Evolutionary conservation across 495 filamentous ascomycete species (phyloP), one percentile per base, ranked within the genome.

Genomic region (Neurospora africana): DNA sequence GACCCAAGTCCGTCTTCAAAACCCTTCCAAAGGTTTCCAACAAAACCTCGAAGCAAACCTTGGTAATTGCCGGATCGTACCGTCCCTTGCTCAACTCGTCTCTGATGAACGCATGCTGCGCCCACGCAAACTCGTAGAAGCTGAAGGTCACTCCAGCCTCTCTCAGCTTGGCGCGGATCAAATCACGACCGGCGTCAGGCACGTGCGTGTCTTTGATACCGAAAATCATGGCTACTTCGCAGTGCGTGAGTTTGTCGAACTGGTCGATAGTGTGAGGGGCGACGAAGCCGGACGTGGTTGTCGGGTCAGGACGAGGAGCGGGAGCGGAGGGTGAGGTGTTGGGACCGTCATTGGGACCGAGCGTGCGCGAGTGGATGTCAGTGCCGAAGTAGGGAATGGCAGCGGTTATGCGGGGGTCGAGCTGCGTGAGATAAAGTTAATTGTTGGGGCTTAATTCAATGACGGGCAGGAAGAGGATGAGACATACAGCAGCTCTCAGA

Each of bases 51-150:
- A 97, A 97, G 82, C 94, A 97, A n/a, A 92, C 87, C 78, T 92
- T 93, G 13, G 88, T 89, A 70, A 98, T 88, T 3, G 90, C 91
- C 0, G 95, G 93, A 75, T 98, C 95, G 75, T 97, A 98, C 15
- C 95, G 87, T 6, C 94, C 94, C 83, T 97, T 98, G 78, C 90
- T 93, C 65, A 94, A 84, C 82, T 98, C 95, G 77, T 97, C 95
- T n/a, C 95, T 88, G 77, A 98, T 97, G 76, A 98, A 98, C 0
- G 94, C 93, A 84, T 96, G 95, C 79, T 98, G 95, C 27, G 95
- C 93, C 88, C 93, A 93, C 21, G 94, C 91, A 72, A 91, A 87
- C 79, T 98, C 95, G 81, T 97, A 94, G 75, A 91, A 97, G 78
- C 90, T 89, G 76, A 95, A 97, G 10, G 86, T 82, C 3, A 90